Conservation (phyloP, 495 filamentous ascomycete genomes). For the Neurospora sp. region DNA sequence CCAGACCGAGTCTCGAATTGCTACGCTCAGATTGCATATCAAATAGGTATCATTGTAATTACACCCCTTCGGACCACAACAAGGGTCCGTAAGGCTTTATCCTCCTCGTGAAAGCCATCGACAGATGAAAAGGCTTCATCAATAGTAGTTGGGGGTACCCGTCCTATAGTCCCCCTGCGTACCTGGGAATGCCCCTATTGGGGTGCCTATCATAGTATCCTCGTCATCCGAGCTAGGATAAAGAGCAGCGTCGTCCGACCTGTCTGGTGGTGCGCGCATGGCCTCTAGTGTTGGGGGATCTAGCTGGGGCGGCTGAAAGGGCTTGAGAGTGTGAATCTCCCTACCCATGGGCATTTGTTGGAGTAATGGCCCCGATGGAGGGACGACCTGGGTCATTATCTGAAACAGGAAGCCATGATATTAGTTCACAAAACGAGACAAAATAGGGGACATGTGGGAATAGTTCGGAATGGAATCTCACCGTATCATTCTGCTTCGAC, state of each 20-base stretch:
- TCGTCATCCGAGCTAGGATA: slow-evolving; percentile 40
- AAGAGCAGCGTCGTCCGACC: slow-evolving; percentile 38
- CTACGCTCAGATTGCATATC: neutral
- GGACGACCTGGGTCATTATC: slow-evolving; percentile 74
- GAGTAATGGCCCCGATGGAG: slow-evolving; percentile 56
- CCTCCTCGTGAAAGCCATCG: neutral
- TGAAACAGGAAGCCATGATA: slow-evolving; percentile 18
- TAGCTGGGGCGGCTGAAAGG: slow-evolving; percentile 48
- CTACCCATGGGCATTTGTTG: slow-evolving; percentile 76
- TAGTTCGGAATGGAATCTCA: slow-evolving; percentile 31
- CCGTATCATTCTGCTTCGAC: slow-evolving; percentile 86
- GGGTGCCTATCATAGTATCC: slow-evolving; percentile 11
- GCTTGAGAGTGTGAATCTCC: slow-evolving; percentile 63
- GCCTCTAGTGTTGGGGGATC: slow-evolving; percentile 45
- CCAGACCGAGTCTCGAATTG: neutral
- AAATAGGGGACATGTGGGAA: neutral
- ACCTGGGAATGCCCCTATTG: slow-evolving; percentile 30
- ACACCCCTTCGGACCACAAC: neutral
- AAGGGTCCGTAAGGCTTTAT: neutral
- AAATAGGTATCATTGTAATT: neutral
- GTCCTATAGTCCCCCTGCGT: slow-evolving; percentile 26
- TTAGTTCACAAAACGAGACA: neutral
- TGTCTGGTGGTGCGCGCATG: slow-evolving; percentile 39
- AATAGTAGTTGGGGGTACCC: slow-evolving; percentile 31
- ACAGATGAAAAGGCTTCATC: neutral